phyloP scores from a whole-genome alignment of 768 basidiomycete genomes.

The Clitopilus passeckerianus region DNA sequence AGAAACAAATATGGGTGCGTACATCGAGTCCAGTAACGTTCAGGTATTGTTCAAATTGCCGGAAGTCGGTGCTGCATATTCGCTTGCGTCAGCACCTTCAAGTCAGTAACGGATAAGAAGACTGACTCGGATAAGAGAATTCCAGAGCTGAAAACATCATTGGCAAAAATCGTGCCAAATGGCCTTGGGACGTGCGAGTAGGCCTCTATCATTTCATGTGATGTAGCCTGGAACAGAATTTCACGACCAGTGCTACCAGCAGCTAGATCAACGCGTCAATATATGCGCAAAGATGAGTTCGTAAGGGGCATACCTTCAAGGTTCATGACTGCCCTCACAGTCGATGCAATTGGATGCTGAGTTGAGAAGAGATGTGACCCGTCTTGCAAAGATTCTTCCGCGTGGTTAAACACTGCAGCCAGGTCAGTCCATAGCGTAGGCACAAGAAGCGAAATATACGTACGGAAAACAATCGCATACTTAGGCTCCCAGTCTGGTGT shows the following conservation, averaged over 20 bases:
- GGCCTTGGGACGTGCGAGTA: constrained; percentile 85
- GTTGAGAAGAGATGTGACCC: constrained; percentile 92
- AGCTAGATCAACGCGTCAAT: constrained; percentile 35
- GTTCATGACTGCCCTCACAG: constrained; percentile 83
- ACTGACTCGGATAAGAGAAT: constrained; percentile 84
- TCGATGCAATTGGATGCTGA: constrained; percentile 70
- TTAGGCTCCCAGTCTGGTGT: constrained; percentile 69
- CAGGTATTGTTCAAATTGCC: constrained; percentile 87
- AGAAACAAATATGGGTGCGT: constrained; percentile 20
- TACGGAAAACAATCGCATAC: constrained; percentile 79
- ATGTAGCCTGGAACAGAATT: constrained; percentile 93
- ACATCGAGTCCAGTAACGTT: constrained; percentile 91
- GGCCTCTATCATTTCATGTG: constrained; percentile 90
- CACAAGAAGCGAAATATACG: constrained; percentile 22
- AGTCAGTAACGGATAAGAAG: not conserved
- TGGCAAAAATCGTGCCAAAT: constrained; percentile 84
- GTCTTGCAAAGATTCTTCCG: constrained; percentile 93
- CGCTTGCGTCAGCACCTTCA: constrained; percentile 2
- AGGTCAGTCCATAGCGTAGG: not conserved
- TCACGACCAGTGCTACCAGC: constrained; percentile 87
- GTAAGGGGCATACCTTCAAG: constrained; percentile 61
- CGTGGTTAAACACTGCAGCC: constrained; percentile 85
- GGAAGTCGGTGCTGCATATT: constrained; percentile 78
- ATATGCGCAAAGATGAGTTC: not conserved
- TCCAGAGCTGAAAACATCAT: constrained; percentile 90